Percentiles rank a stretch among this genome's conserved stretches.
Evolutionary conservation across 192 early-diverging fungal species (phyloP).

Genomic region (Lobulomyces angularis): DNA sequence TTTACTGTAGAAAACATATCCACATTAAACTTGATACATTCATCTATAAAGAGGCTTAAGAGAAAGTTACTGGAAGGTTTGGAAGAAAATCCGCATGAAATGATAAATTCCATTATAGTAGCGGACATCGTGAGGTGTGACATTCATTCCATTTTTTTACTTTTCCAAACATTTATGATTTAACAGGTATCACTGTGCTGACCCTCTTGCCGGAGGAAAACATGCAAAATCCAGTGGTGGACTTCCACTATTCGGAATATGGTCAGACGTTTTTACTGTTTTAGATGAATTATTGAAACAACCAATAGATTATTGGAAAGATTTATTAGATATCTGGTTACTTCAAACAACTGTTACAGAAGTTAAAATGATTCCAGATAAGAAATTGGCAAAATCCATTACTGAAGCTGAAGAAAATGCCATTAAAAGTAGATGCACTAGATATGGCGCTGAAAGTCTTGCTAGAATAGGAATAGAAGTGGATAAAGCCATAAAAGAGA

Average conservation of each 20-base stretch:
- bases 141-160: constrained; percentile 33
- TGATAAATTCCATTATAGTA: constrained; percentile 31
- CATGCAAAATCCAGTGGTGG: constrained; percentile 18
- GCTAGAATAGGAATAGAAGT: constrained; percentile 13
- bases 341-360: constrained; percentile 42
- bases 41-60: constrained; percentile 21
- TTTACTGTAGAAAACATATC: no score
- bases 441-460: constrained; percentile 36
- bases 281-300: constrained; percentile 37
- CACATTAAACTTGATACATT: constrained; percentile 12
- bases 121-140: constrained; percentile 44
- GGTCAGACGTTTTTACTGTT: constrained; percentile 38
- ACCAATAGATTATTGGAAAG: constrained; percentile 39
- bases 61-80: constrained; percentile 43
- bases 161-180: no score
- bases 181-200: no score
- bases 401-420: constrained; percentile 25
- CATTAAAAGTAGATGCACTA: constrained; percentile 16
- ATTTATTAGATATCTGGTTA: constrained; percentile 38
- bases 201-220: no score
- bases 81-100: constrained; percentile 53
- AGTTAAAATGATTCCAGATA: constrained; percentile 41
- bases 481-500: constrained; percentile 29
- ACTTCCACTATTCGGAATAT: constrained; percentile 27
- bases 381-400: constrained; percentile 29